Percentiles rank a stretch among this genome's conserved stretches.
Conservation (phyloP, 306 rosid species). For the Canavalia ensiformis region DNA sequence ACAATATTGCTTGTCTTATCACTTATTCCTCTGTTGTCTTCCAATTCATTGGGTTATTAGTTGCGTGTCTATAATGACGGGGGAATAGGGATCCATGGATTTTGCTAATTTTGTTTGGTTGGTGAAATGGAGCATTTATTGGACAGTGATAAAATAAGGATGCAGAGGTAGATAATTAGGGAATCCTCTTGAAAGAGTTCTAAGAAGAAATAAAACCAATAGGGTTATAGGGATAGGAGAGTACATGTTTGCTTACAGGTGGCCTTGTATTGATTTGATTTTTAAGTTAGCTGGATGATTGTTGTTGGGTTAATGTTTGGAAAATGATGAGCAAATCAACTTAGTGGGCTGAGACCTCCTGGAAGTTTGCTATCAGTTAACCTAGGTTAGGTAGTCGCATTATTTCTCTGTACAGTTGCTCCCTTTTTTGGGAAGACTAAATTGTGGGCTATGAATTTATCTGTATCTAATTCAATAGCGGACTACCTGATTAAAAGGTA, state of each 20-base stretch:
- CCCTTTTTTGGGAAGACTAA: slow-evolving; percentile 10
- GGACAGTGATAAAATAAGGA: background rate
- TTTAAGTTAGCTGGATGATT: slow-evolving; percentile 2
- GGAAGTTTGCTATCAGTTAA: background rate
- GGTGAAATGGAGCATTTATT: background rate
- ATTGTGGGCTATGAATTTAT: background rate
- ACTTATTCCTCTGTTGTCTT: background rate
- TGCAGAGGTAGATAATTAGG: background rate
- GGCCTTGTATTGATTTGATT: background rate
- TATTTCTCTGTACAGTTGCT: background rate
- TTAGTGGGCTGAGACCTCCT: background rate
- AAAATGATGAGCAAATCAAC: background rate
- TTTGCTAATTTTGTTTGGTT: background rate
- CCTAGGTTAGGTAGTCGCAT: slow-evolving; percentile 2
- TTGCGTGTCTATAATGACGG: slow-evolving; percentile 1
- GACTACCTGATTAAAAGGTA: background rate
- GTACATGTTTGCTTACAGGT: background rate
- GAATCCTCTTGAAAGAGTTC: background rate
- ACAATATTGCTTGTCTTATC: background rate
- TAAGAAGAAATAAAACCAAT: background rate
- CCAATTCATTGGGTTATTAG: slow-evolving; percentile 14
- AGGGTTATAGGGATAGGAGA: background rate
- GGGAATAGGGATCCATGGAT: background rate
- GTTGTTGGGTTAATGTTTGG: background rate
- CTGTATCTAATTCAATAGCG: background rate